Percentiles rank a stretch among this genome's conserved stretches.
Evolutionary conservation across 768 basidiomycete genomes (phyloP).

Genomic region (Boletus rubroflammeus): DNA sequence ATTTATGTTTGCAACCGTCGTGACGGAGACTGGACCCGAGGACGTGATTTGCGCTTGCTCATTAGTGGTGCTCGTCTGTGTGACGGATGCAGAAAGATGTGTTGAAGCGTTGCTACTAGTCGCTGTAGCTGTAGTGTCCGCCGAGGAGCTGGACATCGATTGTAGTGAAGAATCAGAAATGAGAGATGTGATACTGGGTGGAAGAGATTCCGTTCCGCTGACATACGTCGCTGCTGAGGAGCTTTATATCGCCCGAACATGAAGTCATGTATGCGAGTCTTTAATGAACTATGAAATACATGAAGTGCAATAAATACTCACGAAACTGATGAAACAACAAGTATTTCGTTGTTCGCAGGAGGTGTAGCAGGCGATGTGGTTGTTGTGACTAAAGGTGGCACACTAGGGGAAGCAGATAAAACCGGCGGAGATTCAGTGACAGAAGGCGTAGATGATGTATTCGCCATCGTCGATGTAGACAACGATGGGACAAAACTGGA

Average conservation of each 20-base stretch:
- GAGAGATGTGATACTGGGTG: neutral
- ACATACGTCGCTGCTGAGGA: neutral
- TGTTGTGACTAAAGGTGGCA: neutral
- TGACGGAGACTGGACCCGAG: slow-evolving; percentile 32
- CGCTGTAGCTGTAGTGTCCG: neutral
- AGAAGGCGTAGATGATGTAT: neutral
- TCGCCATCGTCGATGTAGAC: neutral
- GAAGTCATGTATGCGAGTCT: neutral
- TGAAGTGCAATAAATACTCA: neutral
- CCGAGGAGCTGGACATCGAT: neutral
- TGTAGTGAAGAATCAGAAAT: slow-evolving; percentile 2
- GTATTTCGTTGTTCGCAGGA: neutral
- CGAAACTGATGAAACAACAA: neutral
- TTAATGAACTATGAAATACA: neutral
- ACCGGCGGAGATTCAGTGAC: neutral
- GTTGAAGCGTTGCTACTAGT: neutral
- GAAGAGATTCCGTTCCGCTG: neutral
- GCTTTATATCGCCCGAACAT: neutral
- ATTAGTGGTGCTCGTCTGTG: slow-evolving; percentile 40
- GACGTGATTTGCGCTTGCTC: slow-evolving; percentile 40
- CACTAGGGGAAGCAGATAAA: neutral
- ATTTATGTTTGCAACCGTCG: slow-evolving; percentile 38
- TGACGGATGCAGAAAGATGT: slow-evolving; percentile 6
- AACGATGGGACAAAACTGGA: neutral
- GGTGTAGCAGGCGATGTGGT: neutral